Evolutionary conservation across 352 stramenopile species (phyloP), one percentile per base, ranked within the genome.

Genomic region (Albugo candida): DNA sequence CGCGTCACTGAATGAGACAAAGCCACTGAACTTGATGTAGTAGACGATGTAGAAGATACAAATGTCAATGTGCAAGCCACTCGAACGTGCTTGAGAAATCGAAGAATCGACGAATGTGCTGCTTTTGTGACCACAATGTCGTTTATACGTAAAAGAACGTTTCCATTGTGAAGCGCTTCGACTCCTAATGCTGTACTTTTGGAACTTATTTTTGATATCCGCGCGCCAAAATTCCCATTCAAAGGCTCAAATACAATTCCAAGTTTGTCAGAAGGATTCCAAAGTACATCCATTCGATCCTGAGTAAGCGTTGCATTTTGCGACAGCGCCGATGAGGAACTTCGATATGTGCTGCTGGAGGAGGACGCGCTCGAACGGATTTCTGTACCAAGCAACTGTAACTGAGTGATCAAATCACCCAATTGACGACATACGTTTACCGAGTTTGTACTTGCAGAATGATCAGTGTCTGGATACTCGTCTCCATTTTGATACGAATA

Each of bases 141-240:
- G 53, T 85, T 88, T 51, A 88, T 83, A 52, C 72, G 76, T 34
- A 81, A 53, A 24, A 88, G 64, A 36, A 82, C 63, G 52, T 88
- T 73, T 14, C 70, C 73, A 0, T 67, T 49, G 11, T 41, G 53
- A 1, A 88, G 61, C 16, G 58, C 40, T 51, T 85, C 73, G 19
- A 81, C 62, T 35, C 76, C 76, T n/a, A 88, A 53, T 11, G 81
- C 76, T 36, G 69, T 65, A 47, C 73, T 84, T 27, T 65, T 65
- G 19, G 67, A 71, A n/a, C 59, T 57, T 36, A 88, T 69, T 12
- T 64, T 63, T 51, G 71, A 76, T 61, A 85, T 83, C 14, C 64
- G 56, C 1, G 73, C 76, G 4, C 76, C 76, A 13, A 45, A 13
- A 18, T 70, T 64, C 41, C 74, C 67, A 20, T 45, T 48, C 2